phyloP scores from a whole-genome alignment of 768 basidiomycete genomes.

The Suillus weaverae region DNA sequence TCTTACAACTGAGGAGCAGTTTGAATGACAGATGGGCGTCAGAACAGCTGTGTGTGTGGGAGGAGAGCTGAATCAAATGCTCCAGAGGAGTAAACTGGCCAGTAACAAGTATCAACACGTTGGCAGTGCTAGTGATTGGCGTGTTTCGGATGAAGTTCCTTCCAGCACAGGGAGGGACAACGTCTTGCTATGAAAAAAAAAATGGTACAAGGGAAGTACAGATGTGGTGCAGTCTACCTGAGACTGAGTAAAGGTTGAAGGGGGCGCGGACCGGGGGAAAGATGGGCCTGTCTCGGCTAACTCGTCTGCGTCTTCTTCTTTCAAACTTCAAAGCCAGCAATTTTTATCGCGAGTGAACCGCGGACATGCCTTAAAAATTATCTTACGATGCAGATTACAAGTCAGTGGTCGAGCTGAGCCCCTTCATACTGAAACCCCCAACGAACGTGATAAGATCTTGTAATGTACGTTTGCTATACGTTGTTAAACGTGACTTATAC shows the following conservation, averaged over 20 bases:
- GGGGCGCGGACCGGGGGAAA: neutral
- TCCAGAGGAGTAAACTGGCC: neutral
- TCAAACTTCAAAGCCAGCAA: conserved; percentile 2
- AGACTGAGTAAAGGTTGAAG: neutral
- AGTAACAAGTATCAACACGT: conserved; percentile 12
- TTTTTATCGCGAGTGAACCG: neutral
- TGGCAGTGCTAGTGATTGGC: neutral
- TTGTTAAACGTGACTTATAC: neutral
- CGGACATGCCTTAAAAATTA: neutral
- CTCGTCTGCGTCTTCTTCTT: neutral
- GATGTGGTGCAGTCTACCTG: neutral
- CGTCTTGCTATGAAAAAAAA: neutral
- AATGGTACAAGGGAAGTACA: neutral
- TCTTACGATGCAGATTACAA: neutral
- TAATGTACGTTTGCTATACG: neutral
- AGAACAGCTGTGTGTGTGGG: conserved; percentile 11
- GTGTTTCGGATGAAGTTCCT: neutral
- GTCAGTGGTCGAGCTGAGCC: neutral
- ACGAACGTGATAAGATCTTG: neutral
- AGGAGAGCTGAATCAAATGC: neutral
- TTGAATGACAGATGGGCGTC: conserved; percentile 7
- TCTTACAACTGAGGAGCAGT: neutral
- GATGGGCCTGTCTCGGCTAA: neutral
- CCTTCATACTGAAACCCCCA: neutral
- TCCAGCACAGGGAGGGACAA: neutral